phyloP scores from a whole-genome alignment of 169 alveolate genomes.

The Plasmodium malariae region DNA sequence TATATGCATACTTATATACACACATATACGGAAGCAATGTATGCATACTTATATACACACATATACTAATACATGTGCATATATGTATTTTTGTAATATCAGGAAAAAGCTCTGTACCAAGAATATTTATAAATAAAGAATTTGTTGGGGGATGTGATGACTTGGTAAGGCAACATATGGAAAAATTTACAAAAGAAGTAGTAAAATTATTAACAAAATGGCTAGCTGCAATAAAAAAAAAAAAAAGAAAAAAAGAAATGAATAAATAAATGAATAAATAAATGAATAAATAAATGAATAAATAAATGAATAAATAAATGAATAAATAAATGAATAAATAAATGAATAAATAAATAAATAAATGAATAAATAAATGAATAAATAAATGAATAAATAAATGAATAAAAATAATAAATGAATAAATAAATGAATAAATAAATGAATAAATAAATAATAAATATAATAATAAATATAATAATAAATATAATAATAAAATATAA shows the following conservation, averaged over 20 bases:
- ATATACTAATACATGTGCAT: neutral
- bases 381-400: too few relatives aligned
- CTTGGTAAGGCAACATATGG: constrained; percentile 33
- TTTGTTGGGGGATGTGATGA: constrained; percentile 76
- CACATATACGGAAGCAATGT: neutral
- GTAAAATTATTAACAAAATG: neutral
- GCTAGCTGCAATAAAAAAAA: neutral
- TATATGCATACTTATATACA: neutral
- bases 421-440: too few relatives aligned
- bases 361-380: too few relatives aligned
- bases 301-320: too few relatives aligned
- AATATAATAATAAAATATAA: too few relatives aligned
- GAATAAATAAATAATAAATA: too few relatives aligned
- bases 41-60: neutral
- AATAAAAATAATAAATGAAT: too few relatives aligned
- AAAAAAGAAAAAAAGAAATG: neutral
- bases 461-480: too few relatives aligned
- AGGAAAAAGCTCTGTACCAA: constrained; percentile 71
- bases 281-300: neutral
- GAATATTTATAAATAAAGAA: constrained; percentile 67
- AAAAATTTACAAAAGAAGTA: neutral
- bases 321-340: neutral
- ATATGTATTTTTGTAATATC: neutral
- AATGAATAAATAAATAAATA: too few relatives aligned
- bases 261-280: neutral